Evolutionary conservation across 177 flowering plant genomes (phyloP).

Genomic region (Vitis hybrid): DNA sequence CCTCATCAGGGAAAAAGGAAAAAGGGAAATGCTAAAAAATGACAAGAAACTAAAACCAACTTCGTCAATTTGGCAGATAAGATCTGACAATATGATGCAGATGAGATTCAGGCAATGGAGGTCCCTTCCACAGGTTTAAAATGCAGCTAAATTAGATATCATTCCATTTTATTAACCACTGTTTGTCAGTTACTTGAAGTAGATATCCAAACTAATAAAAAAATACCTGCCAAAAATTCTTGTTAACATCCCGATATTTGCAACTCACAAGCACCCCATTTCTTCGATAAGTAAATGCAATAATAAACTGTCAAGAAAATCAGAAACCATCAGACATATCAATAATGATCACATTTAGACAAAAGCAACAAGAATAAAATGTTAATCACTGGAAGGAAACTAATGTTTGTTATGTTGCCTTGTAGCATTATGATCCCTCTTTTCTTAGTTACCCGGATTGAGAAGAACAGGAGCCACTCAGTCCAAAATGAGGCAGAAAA

Average conservation of each 20-base stretch:
- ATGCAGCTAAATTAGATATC: too few species aligned
- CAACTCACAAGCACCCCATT: slow-evolving; percentile 73
- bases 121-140: too few species aligned
- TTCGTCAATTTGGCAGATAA: too few species aligned
- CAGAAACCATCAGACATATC: not conserved
- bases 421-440: too few species aligned
- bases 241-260: slow-evolving; percentile 72
- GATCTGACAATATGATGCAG: too few species aligned
- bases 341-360: not conserved
- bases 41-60: too few species aligned
- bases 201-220: slow-evolving; percentile 3
- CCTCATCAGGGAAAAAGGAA: too few species aligned
- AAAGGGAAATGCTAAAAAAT: too few species aligned
- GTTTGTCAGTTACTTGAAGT: not conserved
- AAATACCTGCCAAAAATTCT: slow-evolving; percentile 90
- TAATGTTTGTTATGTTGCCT: not conserved
- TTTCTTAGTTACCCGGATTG: too few species aligned
- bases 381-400: not conserved
- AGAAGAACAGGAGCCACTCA: too few species aligned
- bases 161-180: not conserved
- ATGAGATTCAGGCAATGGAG: too few species aligned
- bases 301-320: slow-evolving; percentile 51
- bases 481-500: too few species aligned
- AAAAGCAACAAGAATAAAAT: not conserved
- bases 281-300: slow-evolving; percentile 82